These are phyloP conservation scores for Quercus suber DNA, from an alignment of 306 rosid species.

Conservation along the genomic window DNA sequence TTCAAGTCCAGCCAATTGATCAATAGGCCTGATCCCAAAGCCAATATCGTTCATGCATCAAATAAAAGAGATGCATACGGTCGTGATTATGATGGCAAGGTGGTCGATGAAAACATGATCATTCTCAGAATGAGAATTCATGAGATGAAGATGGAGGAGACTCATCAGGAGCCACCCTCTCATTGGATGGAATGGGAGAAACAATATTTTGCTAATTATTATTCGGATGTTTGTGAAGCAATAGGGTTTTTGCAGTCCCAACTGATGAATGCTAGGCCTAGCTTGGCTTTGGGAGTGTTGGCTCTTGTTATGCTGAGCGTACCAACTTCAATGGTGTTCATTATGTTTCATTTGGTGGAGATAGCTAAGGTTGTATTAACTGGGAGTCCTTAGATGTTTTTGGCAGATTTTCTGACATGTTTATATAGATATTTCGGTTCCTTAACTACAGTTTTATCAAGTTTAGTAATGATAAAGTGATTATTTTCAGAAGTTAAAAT, in stretches of 20 bases:
- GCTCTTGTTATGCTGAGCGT: conserved; percentile 25
- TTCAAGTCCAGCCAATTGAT: background rate
- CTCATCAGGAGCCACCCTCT: background rate
- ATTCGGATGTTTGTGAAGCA: conserved; percentile 23
- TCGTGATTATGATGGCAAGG: conserved; percentile 40
- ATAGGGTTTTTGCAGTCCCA: conserved; percentile 28
- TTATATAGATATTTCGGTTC: too few relatives aligned
- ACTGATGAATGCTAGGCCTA: conserved; percentile 36
- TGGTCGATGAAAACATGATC: conserved; percentile 58
- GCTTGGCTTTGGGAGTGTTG: conserved; percentile 24
- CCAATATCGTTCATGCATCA: conserved; percentile 23
- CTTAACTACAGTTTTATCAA: too few relatives aligned
- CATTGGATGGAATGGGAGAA: conserved; percentile 44
- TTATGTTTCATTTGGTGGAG: conserved; percentile 16
- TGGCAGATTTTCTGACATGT: too few relatives aligned
- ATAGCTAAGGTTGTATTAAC: too few relatives aligned
- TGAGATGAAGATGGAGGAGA: conserved; percentile 33
- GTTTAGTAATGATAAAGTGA: too few relatives aligned
- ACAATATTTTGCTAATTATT: conserved; percentile 9
- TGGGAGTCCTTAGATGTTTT: too few relatives aligned
- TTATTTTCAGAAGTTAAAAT: too few relatives aligned
- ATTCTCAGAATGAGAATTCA: conserved; percentile 51
- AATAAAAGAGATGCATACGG: conserved; percentile 28
- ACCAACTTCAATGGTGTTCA: conserved; percentile 10
- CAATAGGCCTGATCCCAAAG: background rate